A percentile compares a stretch with the other conserved stretches of the same genome.
Conservation (phyloP, 2,329 filamentous ascomycete genomes). For the Fonsecaea pugnacius region DNA sequence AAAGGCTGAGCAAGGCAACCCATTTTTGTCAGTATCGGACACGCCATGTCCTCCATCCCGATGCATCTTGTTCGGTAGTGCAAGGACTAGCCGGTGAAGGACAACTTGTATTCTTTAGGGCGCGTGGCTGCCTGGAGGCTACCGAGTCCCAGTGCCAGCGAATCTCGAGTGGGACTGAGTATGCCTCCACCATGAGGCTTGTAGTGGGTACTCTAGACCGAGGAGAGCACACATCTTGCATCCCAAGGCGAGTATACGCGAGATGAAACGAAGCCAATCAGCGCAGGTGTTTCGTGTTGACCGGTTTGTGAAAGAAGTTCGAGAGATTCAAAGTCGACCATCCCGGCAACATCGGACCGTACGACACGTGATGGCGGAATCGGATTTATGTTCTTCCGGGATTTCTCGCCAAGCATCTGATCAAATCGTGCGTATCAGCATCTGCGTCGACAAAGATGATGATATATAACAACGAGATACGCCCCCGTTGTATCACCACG, state of each 20-base stretch:
- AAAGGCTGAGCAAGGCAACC: conserved; percentile 2
- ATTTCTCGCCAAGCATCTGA: neutral
- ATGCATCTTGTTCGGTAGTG: neutral
- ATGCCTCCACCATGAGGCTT: neutral
- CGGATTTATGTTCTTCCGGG: neutral
- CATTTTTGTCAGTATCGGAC: neutral
- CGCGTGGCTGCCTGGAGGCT: neutral
- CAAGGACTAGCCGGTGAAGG: neutral
- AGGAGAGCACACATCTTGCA: too few relatives aligned
- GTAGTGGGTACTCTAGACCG: neutral
- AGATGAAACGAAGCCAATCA: neutral
- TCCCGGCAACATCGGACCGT: neutral
- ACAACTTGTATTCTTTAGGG: neutral
- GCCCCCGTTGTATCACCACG: neutral
- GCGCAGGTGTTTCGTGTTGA: neutral
- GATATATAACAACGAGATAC: neutral
- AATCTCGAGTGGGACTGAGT: neutral
- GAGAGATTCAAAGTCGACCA: too few relatives aligned
- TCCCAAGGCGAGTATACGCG: neutral
- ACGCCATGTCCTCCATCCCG: neutral
- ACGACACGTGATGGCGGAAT: neutral
- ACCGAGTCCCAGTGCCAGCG: neutral
- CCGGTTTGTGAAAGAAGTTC: neutral
- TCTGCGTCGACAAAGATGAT: neutral
- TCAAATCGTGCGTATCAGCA: neutral